Percentiles rank a stretch among this genome's conserved stretches.
phyloP scores from a whole-genome alignment of 306 rosid genomes.

The Albizia julibrissin region DNA sequence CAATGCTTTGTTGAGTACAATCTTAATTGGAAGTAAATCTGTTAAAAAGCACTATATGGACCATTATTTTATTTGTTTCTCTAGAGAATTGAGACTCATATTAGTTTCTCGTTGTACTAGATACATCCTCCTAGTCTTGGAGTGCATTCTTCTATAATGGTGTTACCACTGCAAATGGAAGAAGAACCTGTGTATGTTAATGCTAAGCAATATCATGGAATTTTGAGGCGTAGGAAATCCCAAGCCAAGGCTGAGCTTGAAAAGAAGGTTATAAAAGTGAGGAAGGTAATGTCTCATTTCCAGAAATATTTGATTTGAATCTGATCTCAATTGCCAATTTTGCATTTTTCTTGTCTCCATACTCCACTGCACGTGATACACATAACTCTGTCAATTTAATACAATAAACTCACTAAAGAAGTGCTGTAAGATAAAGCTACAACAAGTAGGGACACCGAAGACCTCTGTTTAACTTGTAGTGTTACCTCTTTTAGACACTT shows the following conservation, averaged over 20 bases:
- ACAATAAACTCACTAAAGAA: not conserved
- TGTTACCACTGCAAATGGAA: constrained; percentile 81
- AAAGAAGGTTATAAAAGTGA: constrained; percentile 66
- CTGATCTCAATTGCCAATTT: not conserved
- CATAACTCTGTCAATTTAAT: not conserved
- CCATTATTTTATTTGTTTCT: not conserved
- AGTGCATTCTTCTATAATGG: constrained; percentile 68
- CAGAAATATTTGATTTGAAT: not conserved
- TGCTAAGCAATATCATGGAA: constrained; percentile 94
- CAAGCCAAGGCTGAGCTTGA: constrained; percentile 85
- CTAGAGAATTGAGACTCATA: not conserved
- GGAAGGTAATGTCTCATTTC: constrained; percentile 59
- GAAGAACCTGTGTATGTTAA: constrained; percentile 90
- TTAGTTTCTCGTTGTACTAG: constrained; percentile 36
- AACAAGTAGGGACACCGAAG: not conserved
- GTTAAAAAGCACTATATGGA: not conserved
- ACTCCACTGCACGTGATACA: not conserved
- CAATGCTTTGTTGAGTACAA: not conserved
- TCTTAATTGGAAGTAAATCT: not conserved
- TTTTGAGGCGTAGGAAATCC: constrained; percentile 78
- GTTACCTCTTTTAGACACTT: not conserved
- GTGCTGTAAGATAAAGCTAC: not conserved
- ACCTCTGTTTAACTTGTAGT: not conserved
- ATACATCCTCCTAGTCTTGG: constrained; percentile 55
- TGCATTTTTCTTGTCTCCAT: not conserved